phyloP scores from a whole-genome alignment of 805 yeast species.

The Candida maltosa region DNA sequence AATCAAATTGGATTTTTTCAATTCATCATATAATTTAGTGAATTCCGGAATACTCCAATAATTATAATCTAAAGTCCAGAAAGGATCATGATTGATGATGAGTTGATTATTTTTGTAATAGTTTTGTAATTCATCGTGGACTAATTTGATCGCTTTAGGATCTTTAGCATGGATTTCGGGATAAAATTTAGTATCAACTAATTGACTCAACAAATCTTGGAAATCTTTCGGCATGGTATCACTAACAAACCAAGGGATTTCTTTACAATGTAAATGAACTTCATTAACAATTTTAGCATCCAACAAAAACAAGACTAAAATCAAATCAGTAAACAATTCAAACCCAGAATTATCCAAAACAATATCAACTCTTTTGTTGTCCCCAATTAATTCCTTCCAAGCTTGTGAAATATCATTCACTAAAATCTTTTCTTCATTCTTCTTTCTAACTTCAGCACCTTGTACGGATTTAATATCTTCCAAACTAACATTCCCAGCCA shows the following conservation, averaged over 20 bases:
- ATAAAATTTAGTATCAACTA: slow-evolving; percentile 52
- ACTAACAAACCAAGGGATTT: slow-evolving; percentile 95
- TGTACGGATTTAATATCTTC: slow-evolving; percentile 91
- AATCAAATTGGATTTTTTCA: slow-evolving; percentile 63
- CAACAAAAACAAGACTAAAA: slow-evolving; percentile 37
- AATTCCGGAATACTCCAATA: slow-evolving; percentile 77
- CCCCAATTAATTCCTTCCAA: slow-evolving; percentile 41
- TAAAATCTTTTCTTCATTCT: slow-evolving; percentile 74
- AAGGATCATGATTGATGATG: slow-evolving; percentile 49
- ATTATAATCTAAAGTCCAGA: slow-evolving; percentile 83
- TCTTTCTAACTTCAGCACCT: slow-evolving; percentile 82
- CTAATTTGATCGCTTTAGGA: slow-evolving; percentile 17
- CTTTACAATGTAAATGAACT: slow-evolving; percentile 82
- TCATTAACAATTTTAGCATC: slow-evolving; percentile 64
- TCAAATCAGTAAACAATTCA: slow-evolving; percentile 60
- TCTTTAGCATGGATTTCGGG: slow-evolving; percentile 28
- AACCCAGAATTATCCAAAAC: slow-evolving; percentile 94
- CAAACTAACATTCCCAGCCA: slow-evolving; percentile 76
- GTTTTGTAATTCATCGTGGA: slow-evolving; percentile 17
- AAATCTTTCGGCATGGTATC: slow-evolving; percentile 90
- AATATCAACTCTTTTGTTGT: slow-evolving; percentile 59
- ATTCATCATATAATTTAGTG: slow-evolving; percentile 54
- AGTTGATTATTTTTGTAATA: slow-evolving; percentile 20
- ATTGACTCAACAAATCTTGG: slow-evolving; percentile 51
- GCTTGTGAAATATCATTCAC: slow-evolving; percentile 70